These are phyloP conservation scores for Pythium brassicae DNA, from an alignment of 352 stramenopile genomes.

Conservation along the genomic window DNA sequence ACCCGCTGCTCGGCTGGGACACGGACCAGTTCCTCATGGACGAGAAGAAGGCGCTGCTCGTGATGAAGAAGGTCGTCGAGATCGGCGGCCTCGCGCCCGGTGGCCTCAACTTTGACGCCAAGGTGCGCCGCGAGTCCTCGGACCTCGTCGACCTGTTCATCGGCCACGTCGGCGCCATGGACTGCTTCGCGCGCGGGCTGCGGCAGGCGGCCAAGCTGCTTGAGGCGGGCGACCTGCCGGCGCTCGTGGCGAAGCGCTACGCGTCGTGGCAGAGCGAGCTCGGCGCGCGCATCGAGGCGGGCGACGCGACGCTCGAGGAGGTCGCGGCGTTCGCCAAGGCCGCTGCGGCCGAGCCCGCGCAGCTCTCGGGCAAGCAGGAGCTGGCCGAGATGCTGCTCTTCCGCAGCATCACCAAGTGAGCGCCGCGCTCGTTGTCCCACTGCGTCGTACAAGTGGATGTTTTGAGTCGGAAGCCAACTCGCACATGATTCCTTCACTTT, in stretches of 20 bases:
- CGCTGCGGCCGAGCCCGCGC: constrained; percentile 42
- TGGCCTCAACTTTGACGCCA: constrained; percentile 86
- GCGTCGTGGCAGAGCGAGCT: constrained; percentile 58
- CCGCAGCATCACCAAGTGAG: constrained; percentile 20
- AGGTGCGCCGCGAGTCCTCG: constrained; percentile 77
- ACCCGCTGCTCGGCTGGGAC: constrained; percentile 48
- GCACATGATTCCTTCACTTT: too few relatives aligned
- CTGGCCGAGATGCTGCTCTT: constrained; percentile 66
- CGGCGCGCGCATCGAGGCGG: constrained; percentile 53
- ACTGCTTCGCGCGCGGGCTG: constrained; percentile 74
- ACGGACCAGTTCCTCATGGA: constrained; percentile 87
- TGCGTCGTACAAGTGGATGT: too few relatives aligned
- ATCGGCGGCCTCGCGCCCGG: constrained; percentile 62
- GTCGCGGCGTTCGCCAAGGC: constrained; percentile 37
- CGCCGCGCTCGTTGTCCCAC: background rate
- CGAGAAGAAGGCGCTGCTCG: constrained; percentile 62
- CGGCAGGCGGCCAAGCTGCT: constrained; percentile 66
- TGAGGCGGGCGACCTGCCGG: constrained; percentile 41
- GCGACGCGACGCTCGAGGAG: constrained; percentile 61
- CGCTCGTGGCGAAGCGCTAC: constrained; percentile 61
- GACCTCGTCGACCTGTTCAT: constrained; percentile 82
- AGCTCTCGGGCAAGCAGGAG: constrained; percentile 73
- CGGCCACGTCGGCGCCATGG: constrained; percentile 83
- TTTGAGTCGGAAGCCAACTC: too few relatives aligned
- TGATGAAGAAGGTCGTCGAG: constrained; percentile 76